Conservation (phyloP, 2,329 filamentous ascomycete genomes). For the Curvularia sp. region DNA sequence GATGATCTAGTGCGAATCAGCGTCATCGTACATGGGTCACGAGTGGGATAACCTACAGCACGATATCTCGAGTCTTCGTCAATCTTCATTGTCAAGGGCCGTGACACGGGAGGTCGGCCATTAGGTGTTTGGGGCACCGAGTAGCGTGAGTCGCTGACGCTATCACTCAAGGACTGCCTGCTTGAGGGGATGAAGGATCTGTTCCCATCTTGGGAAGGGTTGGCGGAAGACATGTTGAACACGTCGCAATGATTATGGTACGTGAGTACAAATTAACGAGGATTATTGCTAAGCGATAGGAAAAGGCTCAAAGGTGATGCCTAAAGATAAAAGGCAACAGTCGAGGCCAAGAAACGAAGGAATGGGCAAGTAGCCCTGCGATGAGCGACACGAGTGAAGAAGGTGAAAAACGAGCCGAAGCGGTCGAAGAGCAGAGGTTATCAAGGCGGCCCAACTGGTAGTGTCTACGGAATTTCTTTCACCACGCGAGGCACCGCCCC, state of each 20-base stretch:
- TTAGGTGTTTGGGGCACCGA: slow-evolving; percentile 18
- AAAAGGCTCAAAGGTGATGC: slow-evolving; percentile 8
- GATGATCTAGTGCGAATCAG: slow-evolving; percentile 30
- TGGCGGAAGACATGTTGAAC: slow-evolving; percentile 18
- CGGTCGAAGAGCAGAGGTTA: slow-evolving; percentile 19
- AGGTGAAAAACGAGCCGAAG: slow-evolving; percentile 10
- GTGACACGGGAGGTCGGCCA: slow-evolving; percentile 13
- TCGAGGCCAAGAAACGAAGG: slow-evolving; percentile 13
- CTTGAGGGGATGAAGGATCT: slow-evolving; percentile 16
- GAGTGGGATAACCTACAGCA: slow-evolving; percentile 24
- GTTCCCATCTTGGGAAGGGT: slow-evolving; percentile 12
- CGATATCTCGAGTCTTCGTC: slow-evolving; percentile 36
- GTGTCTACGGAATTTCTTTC: slow-evolving; percentile 18
- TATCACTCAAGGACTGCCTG: slow-evolving; percentile 22
- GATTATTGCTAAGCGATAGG: slow-evolving; percentile 18
- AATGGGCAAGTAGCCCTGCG: slow-evolving; percentile 20
- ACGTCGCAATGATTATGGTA: slow-evolving; percentile 10
- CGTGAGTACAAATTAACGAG: slow-evolving; percentile 1
- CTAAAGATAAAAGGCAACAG: slow-evolving; percentile 3
- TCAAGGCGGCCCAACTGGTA: slow-evolving; percentile 18
- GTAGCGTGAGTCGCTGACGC: slow-evolving; percentile 14
- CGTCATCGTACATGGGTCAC: neutral
- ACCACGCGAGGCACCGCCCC: slow-evolving; percentile 9
- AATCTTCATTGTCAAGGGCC: slow-evolving; percentile 32
- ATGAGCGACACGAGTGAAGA: slow-evolving; percentile 15